These are phyloP conservation scores for Coccomyxa sp. DNA, from an alignment of 139 green algal species.

Conservation along the genomic window DNA sequence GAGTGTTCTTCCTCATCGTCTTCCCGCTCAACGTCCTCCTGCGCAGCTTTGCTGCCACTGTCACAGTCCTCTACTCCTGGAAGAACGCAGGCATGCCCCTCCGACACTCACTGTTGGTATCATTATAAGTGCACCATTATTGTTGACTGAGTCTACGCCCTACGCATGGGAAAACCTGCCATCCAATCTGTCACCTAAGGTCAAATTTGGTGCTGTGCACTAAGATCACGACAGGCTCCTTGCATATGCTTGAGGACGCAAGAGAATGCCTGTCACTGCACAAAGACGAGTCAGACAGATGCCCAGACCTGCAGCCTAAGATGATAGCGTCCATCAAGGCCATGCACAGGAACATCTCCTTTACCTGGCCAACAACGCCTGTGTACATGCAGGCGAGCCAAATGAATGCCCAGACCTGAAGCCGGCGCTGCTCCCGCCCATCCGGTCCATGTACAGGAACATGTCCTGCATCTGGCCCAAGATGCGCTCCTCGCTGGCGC, in stretches of 20 bases:
- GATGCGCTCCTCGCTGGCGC: slow-evolving; percentile 3
- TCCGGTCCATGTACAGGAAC: background rate
- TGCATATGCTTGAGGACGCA: background rate
- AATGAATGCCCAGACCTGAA: background rate
- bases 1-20: slow-evolving; percentile 24
- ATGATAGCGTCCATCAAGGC: too few species aligned
- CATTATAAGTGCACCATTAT: background rate
- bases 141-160: background rate
- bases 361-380: too few species aligned
- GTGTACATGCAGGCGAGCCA: background rate
- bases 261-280: too few species aligned
- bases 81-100: slow-evolving; percentile 15
- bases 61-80: slow-evolving; percentile 20
- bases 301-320: background rate
- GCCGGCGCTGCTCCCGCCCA: background rate
- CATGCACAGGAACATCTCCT: too few species aligned
- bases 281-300: background rate
- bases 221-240: background rate
- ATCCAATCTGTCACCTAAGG: background rate
- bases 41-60: slow-evolving; percentile 7
- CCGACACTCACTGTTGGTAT: too few species aligned
- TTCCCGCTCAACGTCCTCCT: slow-evolving; percentile 31
- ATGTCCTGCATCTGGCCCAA: background rate
- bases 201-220: background rate
- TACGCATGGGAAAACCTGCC: background rate